Conservation (phyloP, 2,329 filamentous ascomycete genomes). For the Blumeria hordei region DNA sequence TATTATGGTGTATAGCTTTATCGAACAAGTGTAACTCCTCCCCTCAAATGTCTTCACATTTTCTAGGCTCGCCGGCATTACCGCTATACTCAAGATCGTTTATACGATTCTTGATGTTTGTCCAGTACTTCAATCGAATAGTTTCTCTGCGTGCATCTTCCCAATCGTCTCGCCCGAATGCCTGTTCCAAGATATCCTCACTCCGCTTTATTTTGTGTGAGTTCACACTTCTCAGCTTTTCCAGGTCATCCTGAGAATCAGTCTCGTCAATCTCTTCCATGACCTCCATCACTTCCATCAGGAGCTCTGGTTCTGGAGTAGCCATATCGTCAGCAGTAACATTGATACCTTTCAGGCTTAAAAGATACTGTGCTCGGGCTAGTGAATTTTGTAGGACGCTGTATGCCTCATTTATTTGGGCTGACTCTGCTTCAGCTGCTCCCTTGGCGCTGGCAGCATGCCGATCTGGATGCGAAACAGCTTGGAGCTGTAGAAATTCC, state of each 20-base stretch:
- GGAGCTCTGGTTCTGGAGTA: conserved; percentile 37
- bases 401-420: conserved; percentile 79
- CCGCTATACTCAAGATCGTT: conserved; percentile 14
- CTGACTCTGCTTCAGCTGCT: conserved; percentile 51
- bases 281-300: conserved; percentile 62
- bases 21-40: no score
- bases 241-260: conserved; percentile 37
- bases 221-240: conserved; percentile 36
- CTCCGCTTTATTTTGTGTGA: conserved; percentile 38
- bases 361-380: conserved; percentile 66
- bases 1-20: no score
- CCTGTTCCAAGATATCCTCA: conserved; percentile 34
- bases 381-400: conserved; percentile 60
- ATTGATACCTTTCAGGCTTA: conserved; percentile 47
- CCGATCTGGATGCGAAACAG: conserved; percentile 46
- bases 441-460: conserved; percentile 25
- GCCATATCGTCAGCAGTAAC: conserved; percentile 49
- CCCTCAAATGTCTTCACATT: no score
- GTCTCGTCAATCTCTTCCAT: conserved; percentile 54
- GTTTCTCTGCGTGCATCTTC: conserved; percentile 45
- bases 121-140: conserved; percentile 68
- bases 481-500: conserved; percentile 74
- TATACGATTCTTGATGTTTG: conserved; percentile 61
- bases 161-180: conserved; percentile 43
- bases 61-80: no score